Conservation (phyloP, 2,329 filamentous ascomycete genomes). For the Phyllosticta citriasiana region DNA sequence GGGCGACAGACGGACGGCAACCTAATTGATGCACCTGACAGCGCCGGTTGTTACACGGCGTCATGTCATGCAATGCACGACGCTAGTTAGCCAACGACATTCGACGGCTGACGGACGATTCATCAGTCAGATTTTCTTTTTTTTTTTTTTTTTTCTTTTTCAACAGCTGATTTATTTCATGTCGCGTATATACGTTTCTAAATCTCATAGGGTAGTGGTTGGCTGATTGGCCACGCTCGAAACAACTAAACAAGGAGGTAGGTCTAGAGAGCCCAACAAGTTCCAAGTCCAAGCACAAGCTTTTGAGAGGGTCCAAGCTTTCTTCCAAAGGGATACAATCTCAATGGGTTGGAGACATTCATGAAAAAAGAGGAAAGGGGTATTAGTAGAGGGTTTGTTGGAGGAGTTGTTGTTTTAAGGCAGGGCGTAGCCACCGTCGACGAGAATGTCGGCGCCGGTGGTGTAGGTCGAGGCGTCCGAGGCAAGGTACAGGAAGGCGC, state of each 20-base stretch:
- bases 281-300: not conserved
- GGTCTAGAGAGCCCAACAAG: not conserved
- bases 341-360: not conserved
- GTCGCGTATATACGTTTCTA: not conserved
- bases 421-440: slow-evolving; percentile 10
- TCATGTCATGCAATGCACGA: too few species aligned
- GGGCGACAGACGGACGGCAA: too few species aligned
- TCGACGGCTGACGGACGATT: too few species aligned
- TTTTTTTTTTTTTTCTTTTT: too few species aligned
- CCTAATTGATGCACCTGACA: too few species aligned
- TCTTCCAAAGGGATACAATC: not conserved
- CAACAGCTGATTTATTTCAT: not conserved
- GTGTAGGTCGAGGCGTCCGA: slow-evolving; percentile 77
- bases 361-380: not conserved
- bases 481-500: slow-evolving; percentile 70
- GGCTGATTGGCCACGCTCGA: not conserved
- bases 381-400: not conserved
- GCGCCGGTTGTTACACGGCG: too few species aligned
- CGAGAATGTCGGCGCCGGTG: slow-evolving; percentile 34
- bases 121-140: too few species aligned
- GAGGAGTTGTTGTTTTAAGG: not conserved
- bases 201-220: not conserved
- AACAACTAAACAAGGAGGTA: not conserved
- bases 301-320: not conserved
- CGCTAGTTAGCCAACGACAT: not conserved